A percentile compares a stretch with the other conserved stretches of the same genome.
phyloP scores from a whole-genome alignment of 2,329 filamentous ascomycete genomes.

The Colletotrichum sp. region DNA sequence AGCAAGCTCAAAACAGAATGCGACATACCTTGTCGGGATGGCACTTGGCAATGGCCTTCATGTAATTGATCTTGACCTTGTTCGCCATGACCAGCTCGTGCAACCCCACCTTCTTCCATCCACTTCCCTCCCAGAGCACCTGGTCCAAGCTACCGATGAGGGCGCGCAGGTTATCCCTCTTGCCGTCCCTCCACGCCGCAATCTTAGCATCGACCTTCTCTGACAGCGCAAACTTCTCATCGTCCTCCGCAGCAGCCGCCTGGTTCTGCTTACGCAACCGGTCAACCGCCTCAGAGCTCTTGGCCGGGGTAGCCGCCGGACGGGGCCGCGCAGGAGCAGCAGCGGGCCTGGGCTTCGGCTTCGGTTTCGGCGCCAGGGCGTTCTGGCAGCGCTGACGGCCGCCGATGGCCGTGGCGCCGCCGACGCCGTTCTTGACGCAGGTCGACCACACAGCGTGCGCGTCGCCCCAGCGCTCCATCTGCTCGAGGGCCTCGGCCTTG shows the following conservation, averaged over 20 bases:
- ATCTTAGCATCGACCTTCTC: slow-evolving; percentile 86
- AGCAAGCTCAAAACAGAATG: not conserved
- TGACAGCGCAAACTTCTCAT: slow-evolving; percentile 88
- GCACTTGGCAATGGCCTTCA: slow-evolving; percentile 99
- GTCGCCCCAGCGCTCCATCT: slow-evolving; percentile 93
- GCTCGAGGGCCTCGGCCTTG: slow-evolving; percentile 94
- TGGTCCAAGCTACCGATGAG: slow-evolving; percentile 85
- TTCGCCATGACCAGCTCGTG: slow-evolving; percentile 90
- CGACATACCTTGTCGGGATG: slow-evolving; percentile 93
- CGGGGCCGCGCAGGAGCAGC: slow-evolving; percentile 30
- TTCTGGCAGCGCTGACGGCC: slow-evolving; percentile 90
- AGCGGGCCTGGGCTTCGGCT: slow-evolving; percentile 47
- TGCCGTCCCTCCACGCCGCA: slow-evolving; percentile 84
- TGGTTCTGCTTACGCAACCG: slow-evolving; percentile 83
- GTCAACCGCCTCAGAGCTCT: slow-evolving; percentile 78
- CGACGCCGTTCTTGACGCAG: slow-evolving; percentile 84
- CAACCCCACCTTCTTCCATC: slow-evolving; percentile 97
- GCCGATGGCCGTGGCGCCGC: slow-evolving; percentile 83
- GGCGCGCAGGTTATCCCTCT: slow-evolving; percentile 90
- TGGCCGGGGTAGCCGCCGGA: slow-evolving; percentile 50
- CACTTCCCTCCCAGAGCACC: slow-evolving; percentile 89
- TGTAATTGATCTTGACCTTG: slow-evolving; percentile 97
- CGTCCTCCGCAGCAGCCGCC: slow-evolving; percentile 84
- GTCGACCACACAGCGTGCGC: slow-evolving; percentile 81
- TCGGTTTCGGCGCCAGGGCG: slow-evolving; percentile 75